Conservation (phyloP, 192 early-diverging fungal genomes). For the Coemansia sp. region DNA sequence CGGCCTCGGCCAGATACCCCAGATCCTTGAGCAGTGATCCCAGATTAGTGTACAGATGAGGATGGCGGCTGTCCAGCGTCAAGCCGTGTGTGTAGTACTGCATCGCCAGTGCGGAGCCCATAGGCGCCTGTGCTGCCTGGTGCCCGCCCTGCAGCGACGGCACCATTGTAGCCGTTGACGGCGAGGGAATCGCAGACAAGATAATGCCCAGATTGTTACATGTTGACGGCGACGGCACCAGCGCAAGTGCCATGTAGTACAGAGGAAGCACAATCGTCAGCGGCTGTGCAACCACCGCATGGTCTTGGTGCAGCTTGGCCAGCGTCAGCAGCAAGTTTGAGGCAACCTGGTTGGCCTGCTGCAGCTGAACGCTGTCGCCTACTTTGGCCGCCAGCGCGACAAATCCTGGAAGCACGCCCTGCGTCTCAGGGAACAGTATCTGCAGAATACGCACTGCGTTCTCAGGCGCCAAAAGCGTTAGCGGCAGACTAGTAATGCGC, state of each 20-base stretch:
- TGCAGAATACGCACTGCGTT: constrained; percentile 60
- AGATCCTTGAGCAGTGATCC: constrained; percentile 88
- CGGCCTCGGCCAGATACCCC: constrained; percentile 78
- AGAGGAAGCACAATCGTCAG: constrained; percentile 70
- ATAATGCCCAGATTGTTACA: constrained; percentile 91
- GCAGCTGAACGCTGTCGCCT: constrained; percentile 43
- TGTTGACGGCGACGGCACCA: constrained; percentile 81
- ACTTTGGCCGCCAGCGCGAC: constrained; percentile 25
- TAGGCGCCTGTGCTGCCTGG: constrained; percentile 56
- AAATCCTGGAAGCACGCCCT: constrained; percentile 69
- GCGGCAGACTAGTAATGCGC: constrained; percentile 43
- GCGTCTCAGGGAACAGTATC: constrained; percentile 58
- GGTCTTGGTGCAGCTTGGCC: constrained; percentile 88
- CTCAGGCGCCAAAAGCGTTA: constrained; percentile 62
- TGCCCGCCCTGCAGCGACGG: constrained; percentile 50
- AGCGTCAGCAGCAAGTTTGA: constrained; percentile 71
- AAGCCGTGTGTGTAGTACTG: constrained; percentile 88
- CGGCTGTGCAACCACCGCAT: constrained; percentile 54
- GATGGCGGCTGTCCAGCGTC: constrained; percentile 73
- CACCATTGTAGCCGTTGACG: constrained; percentile 50
- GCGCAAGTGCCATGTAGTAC: constrained; percentile 78
- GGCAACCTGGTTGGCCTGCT: constrained; percentile 49
- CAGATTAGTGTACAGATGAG: constrained; percentile 91
- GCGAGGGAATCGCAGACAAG: constrained; percentile 65
- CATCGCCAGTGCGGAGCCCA: constrained; percentile 74